Conservation (phyloP, 139 green algal genomes). For the Chlorella sp. region DNA sequence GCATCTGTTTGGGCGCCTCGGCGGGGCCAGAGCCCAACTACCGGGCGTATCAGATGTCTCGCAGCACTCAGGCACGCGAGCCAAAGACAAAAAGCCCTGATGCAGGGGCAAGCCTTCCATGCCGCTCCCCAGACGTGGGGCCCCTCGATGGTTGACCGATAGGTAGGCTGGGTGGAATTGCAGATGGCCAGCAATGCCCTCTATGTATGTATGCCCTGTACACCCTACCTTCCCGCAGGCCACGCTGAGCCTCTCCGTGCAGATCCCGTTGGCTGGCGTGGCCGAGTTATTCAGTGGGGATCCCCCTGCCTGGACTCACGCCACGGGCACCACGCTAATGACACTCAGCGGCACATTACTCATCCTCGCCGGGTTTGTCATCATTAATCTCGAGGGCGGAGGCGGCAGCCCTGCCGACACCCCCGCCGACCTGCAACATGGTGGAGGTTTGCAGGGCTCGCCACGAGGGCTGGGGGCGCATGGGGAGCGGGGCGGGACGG, state of each 20-base stretch:
- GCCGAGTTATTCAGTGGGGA: constrained; percentile 31
- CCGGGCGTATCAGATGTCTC: no score
- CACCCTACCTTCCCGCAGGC: constrained; percentile 36
- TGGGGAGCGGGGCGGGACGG: not conserved
- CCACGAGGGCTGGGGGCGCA: not conserved
- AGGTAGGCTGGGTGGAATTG: no score
- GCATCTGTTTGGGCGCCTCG: no score
- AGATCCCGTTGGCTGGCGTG: constrained; percentile 69
- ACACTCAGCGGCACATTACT: constrained; percentile 48
- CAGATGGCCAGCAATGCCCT: no score
- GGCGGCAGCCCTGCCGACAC: not conserved
- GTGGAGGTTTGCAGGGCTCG: not conserved
- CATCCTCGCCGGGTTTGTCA: constrained; percentile 72
- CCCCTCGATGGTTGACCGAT: no score
- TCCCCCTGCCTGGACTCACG: constrained; percentile 12
- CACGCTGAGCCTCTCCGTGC: constrained; percentile 77
- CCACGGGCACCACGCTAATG: constrained; percentile 21
- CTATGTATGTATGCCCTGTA: no score
- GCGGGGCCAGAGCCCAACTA: no score
- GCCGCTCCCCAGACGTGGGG: no score
- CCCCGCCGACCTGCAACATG: no score
- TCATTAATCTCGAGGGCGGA: constrained; percentile 30
- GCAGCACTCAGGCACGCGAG: no score
- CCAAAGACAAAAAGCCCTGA: no score
- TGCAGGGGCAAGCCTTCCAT: no score